Base-by-base conservation (phyloP, 371 early-diverging fungal genomes). In the Apophysomyces elegans region DNA sequence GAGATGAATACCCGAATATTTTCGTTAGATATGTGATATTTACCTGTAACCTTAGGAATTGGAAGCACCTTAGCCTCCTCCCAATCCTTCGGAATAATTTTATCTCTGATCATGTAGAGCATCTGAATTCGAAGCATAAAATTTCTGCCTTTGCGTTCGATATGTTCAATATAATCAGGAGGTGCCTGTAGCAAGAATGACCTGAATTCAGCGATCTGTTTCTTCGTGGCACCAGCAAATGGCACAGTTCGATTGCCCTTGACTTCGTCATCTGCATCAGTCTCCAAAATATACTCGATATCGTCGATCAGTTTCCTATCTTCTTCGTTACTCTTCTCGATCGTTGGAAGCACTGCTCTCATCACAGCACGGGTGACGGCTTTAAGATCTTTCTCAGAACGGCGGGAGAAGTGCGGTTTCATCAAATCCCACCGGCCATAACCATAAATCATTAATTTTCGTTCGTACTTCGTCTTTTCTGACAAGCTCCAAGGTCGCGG, bases 371-470 rank as follows among this genome's bases (percentile, higher is more conserved):
- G 73, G 1, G 84, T 80, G 13, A 78, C 83, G 2, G 88, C 83
- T 57, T 85, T 86, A 32, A 88, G 69, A 61, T 87, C 88, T 56
- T 79, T 83, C 46, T 84, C 84, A 2, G 85, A 75, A 26, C 88
- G 83, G 62, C 88, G 83, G 14, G 85, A 80, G 64, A 87, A 86
- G 60, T 80, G 82, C 18, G 71, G 66, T 18, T 71, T 73, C 84
- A 92, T 87, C 58, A 83, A 81, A 16, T 89, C 86, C 95, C 95
- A 95, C 39, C 81, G 78, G 18, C 88, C 87, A 71, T 90, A 91
- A 0, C 94, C 95, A 61, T 89, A 90, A 54, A 89, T 86, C 94
- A 94, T 95, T 44, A 94, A 66, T 62, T 86, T 84, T n/a, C 93
- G 86, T 68, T 95, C 95, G 58, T 93, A 84, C 44, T 90, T 86